Evolutionary conservation across 352 stramenopile genomes (phyloP).

Genomic region (Discostella stelligera): DNA sequence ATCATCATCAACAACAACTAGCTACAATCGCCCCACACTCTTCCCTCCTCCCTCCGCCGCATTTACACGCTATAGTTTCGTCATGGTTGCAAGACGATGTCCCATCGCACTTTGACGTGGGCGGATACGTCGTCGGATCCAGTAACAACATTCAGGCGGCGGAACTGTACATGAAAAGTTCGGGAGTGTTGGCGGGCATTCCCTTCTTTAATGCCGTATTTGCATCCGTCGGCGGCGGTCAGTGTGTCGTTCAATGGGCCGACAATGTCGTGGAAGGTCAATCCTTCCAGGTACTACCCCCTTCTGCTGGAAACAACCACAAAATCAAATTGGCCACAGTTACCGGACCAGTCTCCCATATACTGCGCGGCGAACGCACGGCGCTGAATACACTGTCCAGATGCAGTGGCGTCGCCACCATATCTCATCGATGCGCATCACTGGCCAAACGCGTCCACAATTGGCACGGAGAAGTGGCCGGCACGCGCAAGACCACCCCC

Average conservation of each 20-base stretch:
- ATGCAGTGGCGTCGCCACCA: slow-evolving; percentile 93
- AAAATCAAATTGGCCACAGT: slow-evolving; percentile 93
- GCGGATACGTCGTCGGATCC: slow-evolving; percentile 95
- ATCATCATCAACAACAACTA: background rate
- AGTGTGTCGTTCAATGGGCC: slow-evolving; percentile 91
- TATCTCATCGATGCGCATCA: slow-evolving; percentile 55
- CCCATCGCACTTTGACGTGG: slow-evolving; percentile 92
- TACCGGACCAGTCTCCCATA: slow-evolving; percentile 89
- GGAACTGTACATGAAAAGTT: slow-evolving; percentile 87
- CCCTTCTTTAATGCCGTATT: slow-evolving; percentile 96
- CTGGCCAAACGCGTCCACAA: slow-evolving; percentile 48
- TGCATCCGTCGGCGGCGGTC: slow-evolving; percentile 78
- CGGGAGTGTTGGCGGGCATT: slow-evolving; percentile 91
- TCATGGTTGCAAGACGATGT: slow-evolving; percentile 95
- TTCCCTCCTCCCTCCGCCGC: slow-evolving; percentile 58
- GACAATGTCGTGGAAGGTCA: slow-evolving; percentile 66
- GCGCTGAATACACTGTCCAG: slow-evolving; percentile 96
- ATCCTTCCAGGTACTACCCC: slow-evolving; percentile 15
- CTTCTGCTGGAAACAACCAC: slow-evolving; percentile 47
- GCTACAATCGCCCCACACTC: slow-evolving; percentile 21
- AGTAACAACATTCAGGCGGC: slow-evolving; percentile 48
- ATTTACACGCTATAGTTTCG: slow-evolving; percentile 60
- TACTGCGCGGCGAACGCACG: slow-evolving; percentile 95
- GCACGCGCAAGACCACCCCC: slow-evolving; percentile 97
- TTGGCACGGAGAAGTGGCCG: slow-evolving; percentile 92